Evolutionary conservation across 2,329 filamentous ascomycete species (phyloP).

Genomic region (Polychaeton citri): DNA sequence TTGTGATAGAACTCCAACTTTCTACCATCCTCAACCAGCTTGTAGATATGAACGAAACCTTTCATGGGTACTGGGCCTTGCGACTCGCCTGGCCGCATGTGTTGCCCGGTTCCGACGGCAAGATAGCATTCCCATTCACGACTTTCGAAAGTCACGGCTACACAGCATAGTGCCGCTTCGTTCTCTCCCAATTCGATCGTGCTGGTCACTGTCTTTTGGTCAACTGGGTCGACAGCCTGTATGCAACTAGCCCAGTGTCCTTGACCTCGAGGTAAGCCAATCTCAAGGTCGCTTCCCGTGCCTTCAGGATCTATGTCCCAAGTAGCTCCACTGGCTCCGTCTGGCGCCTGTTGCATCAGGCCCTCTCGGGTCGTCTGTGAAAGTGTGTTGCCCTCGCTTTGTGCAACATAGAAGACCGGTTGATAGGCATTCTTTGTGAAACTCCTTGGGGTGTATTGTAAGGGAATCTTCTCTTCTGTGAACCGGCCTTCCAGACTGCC

Average conservation of each 20-base stretch:
- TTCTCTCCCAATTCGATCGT: conserved; percentile 78
- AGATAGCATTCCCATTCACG: conserved; percentile 83
- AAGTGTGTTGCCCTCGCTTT: conserved; percentile 84
- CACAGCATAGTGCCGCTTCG: conserved; percentile 78
- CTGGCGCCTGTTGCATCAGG: conserved; percentile 53
- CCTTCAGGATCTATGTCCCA: conserved; percentile 2
- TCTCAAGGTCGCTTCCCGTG: conserved; percentile 17
- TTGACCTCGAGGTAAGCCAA: conserved; percentile 72
- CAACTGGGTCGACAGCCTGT: conserved; percentile 71
- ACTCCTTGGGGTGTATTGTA: conserved; percentile 81
- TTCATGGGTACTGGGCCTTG: conserved; percentile 4
- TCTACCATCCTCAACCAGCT: conserved; percentile 74
- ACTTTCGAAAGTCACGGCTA: conserved; percentile 72
- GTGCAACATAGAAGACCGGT: conserved; percentile 84
- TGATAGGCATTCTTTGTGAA: conserved; percentile 80
- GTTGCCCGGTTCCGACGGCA: conserved; percentile 87
- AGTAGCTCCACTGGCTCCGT: conserved; percentile 4
- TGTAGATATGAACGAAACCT: conserved; percentile 86
- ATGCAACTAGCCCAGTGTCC: conserved; percentile 95
- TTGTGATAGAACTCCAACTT: conserved; percentile 93
- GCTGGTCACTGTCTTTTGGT: conserved; percentile 41
- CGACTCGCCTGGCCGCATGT: conserved; percentile 41
- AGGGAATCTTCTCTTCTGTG: conserved; percentile 70
- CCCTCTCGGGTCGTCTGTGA: conserved; percentile 64
- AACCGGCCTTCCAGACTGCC: conserved; percentile 76